These are phyloP conservation scores for Verticillium alfalfae DNA, from an alignment of 2,329 filamentous ascomycete species.

Conservation along the genomic window DNA sequence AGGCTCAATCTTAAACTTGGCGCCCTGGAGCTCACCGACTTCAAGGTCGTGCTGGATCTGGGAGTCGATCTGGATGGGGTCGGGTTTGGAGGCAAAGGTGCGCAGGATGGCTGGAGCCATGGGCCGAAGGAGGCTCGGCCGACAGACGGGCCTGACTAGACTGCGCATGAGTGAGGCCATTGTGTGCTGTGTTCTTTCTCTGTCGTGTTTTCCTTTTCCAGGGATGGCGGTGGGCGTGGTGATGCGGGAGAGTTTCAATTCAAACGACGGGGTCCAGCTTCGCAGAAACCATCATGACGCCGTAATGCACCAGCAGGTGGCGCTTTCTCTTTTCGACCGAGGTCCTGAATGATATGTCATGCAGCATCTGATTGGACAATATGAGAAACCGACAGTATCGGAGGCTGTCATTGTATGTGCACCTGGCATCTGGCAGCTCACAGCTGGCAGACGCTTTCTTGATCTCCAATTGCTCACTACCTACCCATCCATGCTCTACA, in stretches of 20 bases:
- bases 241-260: too few relatives aligned
- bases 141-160: background rate
- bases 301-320: background rate
- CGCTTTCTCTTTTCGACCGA: background rate
- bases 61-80: slow-evolving; percentile 7
- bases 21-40: slow-evolving; percentile 84
- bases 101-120: background rate
- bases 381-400: background rate
- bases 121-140: background rate
- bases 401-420: background rate
- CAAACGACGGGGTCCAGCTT: too few relatives aligned
- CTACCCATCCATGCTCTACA: background rate
- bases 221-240: too few relatives aligned
- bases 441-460: too few relatives aligned
- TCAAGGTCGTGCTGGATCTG: slow-evolving; percentile 51
- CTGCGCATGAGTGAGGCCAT: background rate
- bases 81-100: background rate
- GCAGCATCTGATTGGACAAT: background rate
- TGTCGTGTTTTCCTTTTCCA: too few relatives aligned
- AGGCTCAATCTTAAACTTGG: slow-evolving; percentile 85
- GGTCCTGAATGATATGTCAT: background rate
- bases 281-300: background rate
- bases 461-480: too few relatives aligned
- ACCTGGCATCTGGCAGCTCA: background rate
- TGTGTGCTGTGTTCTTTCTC: background rate